Conservation (phyloP, 1,139 yeast genomes). For the Neolecta irregularis region DNA sequence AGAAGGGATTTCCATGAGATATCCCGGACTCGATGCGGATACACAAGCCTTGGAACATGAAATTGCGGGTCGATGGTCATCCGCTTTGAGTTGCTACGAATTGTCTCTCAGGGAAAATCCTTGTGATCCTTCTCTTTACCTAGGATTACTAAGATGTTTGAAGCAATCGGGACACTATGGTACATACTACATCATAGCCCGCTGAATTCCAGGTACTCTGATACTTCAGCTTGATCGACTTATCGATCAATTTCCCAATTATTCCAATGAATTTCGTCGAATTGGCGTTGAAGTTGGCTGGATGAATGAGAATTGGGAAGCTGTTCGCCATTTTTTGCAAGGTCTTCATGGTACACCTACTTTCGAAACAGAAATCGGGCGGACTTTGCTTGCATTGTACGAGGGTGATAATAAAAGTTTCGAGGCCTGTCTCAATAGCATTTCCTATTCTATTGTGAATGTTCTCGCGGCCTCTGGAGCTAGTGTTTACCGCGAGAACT, state of each 20-base stretch:
- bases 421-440: too few relatives aligned
- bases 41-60: slow-evolving; percentile 69
- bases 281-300: slow-evolving; percentile 67
- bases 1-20: slow-evolving; percentile 66
- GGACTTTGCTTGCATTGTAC: too few relatives aligned
- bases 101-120: slow-evolving; percentile 38
- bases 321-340: slow-evolving; percentile 27
- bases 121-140: slow-evolving; percentile 25
- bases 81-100: slow-evolving; percentile 75
- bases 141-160: slow-evolving; percentile 37
- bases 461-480: too few relatives aligned
- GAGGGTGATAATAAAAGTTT: too few relatives aligned
- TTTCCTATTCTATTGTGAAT: too few relatives aligned
- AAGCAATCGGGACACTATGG: slow-evolving; percentile 46
- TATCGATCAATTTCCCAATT: slow-evolving; percentile 15
- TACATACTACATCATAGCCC: slow-evolving; percentile 20
- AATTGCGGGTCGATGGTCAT: slow-evolving; percentile 72
- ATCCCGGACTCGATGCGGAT: slow-evolving; percentile 38
- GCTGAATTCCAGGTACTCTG: slow-evolving; percentile 11
- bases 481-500: too few relatives aligned
- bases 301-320: slow-evolving; percentile 40
- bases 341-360: too few relatives aligned
- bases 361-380: too few relatives aligned
- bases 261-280: slow-evolving; percentile 37
- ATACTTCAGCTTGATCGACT: neutral